A percentile compares a stretch with the other conserved stretches of the same genome.
Evolutionary conservation across 2,329 filamentous ascomycete species (phyloP).

Genomic region (Penicillium sp.): DNA sequence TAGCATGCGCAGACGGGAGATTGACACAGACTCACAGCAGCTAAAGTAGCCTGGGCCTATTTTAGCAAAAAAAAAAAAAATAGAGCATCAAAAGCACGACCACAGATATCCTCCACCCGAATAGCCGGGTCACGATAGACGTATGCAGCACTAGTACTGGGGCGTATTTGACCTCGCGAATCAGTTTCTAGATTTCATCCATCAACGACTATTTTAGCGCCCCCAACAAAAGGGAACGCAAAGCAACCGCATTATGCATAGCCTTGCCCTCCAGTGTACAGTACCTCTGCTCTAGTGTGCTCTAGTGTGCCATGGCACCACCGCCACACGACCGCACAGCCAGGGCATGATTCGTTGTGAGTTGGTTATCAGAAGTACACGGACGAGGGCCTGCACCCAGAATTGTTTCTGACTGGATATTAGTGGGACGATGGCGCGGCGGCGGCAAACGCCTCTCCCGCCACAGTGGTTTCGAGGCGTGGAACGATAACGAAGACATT

Average conservation of each 20-base stretch:
- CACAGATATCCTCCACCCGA: neutral
- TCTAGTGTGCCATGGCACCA: constrained; percentile 15
- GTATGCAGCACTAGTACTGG: neutral
- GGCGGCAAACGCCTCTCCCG: constrained; percentile 31
- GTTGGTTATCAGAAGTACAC: constrained; percentile 16
- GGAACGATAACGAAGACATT: constrained; percentile 7
- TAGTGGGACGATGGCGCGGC: constrained; percentile 21
- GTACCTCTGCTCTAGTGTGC: neutral
- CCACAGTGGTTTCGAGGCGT: constrained; percentile 17
- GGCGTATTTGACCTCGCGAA: neutral
- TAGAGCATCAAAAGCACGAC: neutral
- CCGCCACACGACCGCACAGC: constrained; percentile 4
- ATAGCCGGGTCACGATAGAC: neutral
- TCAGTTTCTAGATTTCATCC: constrained; percentile 10
- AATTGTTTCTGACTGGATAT: constrained; percentile 12
- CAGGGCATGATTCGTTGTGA: constrained; percentile 17
- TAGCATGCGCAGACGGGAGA: constrained; percentile 9
- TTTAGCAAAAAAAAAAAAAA: neutral
- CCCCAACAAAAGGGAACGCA: constrained; percentile 4
- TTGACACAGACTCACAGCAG: constrained; percentile 2
- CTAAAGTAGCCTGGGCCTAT: constrained; percentile 2
- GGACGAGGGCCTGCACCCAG: neutral
- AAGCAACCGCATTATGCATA: neutral
- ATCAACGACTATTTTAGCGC: constrained; percentile 6
- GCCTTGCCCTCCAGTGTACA: neutral